A percentile compares a stretch with the other conserved stretches of the same genome.
Evolutionary conservation across 1,284 basidiomycete genomes (phyloP).

Genomic region (Hypsizygus ulmarius): DNA sequence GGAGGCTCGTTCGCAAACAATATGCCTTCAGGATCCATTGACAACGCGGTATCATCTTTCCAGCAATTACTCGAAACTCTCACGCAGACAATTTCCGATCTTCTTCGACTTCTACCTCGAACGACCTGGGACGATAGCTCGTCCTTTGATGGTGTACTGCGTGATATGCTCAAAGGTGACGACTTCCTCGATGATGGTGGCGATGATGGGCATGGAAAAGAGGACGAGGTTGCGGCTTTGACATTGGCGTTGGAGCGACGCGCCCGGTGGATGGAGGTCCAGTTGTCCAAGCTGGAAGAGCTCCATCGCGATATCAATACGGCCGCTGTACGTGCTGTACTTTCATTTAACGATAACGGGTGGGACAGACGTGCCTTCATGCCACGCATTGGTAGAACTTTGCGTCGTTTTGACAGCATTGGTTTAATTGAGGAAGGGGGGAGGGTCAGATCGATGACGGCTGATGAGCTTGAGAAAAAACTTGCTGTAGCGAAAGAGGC

Average conservation of each 20-base stretch:
- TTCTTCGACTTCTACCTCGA: slow-evolving; percentile 75
- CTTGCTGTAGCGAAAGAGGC: slow-evolving; percentile 66
- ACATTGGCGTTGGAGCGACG: slow-evolving; percentile 79
- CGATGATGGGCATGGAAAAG: slow-evolving; percentile 60
- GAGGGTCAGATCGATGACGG: slow-evolving; percentile 51
- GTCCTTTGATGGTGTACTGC: slow-evolving; percentile 78
- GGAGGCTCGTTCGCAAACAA: slow-evolving; percentile 80
- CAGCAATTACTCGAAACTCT: slow-evolving; percentile 81
- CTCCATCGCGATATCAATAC: slow-evolving; percentile 83
- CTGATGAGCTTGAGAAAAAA: slow-evolving; percentile 72
- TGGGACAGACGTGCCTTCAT: slow-evolving; percentile 70
- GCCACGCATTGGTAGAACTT: slow-evolving; percentile 61
- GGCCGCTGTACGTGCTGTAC: slow-evolving; percentile 75
- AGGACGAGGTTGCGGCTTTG: slow-evolving; percentile 78
- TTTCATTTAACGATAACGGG: slow-evolving; percentile 80
- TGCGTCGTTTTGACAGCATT: slow-evolving; percentile 66
- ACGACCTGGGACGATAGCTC: slow-evolving; percentile 86
- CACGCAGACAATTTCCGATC: slow-evolving; percentile 81
- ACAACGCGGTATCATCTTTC: slow-evolving; percentile 82
- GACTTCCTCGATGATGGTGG: slow-evolving; percentile 75
- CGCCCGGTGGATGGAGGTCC: slow-evolving; percentile 86
- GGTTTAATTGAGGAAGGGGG: slow-evolving; percentile 52
- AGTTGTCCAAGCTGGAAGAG: slow-evolving; percentile 80
- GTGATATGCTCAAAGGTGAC: slow-evolving; percentile 83
- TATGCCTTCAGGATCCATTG: slow-evolving; percentile 77